Evolutionary conservation across 192 early-diverging fungal genomes (phyloP).

Genomic region (Funneliformis mosseae): DNA sequence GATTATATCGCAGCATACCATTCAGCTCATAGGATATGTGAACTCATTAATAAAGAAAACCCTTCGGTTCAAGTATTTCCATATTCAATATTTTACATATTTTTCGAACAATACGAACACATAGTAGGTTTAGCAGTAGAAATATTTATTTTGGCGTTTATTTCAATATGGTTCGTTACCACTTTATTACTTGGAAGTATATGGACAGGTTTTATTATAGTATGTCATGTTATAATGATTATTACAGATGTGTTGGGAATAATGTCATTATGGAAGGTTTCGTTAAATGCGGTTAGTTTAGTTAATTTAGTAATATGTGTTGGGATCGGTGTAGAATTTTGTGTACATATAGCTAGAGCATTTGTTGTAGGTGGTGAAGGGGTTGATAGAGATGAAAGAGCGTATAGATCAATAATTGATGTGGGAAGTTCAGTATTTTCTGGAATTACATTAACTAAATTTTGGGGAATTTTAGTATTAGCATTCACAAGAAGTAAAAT

Average conservation of each 20-base stretch:
- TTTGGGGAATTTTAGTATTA: constrained; percentile 64
- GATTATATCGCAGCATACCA: constrained; percentile 62
- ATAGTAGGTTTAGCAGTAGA: constrained; percentile 54
- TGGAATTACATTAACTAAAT: constrained; percentile 67
- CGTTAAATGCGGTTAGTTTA: constrained; percentile 63
- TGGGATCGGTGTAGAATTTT: constrained; percentile 71
- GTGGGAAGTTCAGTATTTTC: constrained; percentile 68
- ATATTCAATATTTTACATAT: constrained; percentile 67
- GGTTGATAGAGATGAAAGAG: constrained; percentile 46
- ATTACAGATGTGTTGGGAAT: constrained; percentile 57
- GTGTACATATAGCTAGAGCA: constrained; percentile 63
- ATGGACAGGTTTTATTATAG: constrained; percentile 55
- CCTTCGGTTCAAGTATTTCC: constrained; percentile 55
- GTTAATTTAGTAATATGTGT: constrained; percentile 69
- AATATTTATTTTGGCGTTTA: constrained; percentile 52
- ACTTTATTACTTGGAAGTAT: constrained; percentile 52
- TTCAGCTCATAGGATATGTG: constrained; percentile 60
- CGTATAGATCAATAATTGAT: constrained; percentile 52
- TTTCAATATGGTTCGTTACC: constrained; percentile 57
- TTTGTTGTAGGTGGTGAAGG: constrained; percentile 54
- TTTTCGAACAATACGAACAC: constrained; percentile 68
- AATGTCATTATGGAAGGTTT: constrained; percentile 59
- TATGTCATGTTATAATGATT: constrained; percentile 61
- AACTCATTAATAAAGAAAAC: constrained; percentile 44
- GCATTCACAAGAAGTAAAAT: constrained; percentile 70